phyloP scores from a whole-genome alignment of 2,329 filamentous ascomycete genomes.

The Phaeosphaeriaceae sp. region DNA sequence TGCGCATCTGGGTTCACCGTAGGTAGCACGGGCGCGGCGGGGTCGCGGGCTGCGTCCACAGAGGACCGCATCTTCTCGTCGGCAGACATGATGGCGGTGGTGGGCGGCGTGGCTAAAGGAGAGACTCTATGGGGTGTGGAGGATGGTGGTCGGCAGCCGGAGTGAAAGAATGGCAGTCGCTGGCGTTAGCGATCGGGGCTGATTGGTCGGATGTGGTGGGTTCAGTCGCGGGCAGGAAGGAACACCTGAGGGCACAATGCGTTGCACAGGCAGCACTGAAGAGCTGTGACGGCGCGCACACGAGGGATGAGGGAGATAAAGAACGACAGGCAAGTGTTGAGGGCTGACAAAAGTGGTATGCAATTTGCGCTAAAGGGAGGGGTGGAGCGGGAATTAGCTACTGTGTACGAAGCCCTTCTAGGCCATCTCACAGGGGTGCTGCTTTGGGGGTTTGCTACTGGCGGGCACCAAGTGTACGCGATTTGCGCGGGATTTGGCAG shows the following conservation, averaged over 20 bases:
- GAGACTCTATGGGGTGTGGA: slow-evolving; percentile 13
- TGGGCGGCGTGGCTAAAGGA: slow-evolving; percentile 22
- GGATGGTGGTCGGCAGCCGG: slow-evolving; percentile 12
- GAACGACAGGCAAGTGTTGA: slow-evolving; percentile 29
- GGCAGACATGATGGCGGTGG: slow-evolving; percentile 58
- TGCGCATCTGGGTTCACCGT: slow-evolving; percentile 79
- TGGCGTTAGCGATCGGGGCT: slow-evolving; percentile 5
- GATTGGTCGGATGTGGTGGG: slow-evolving; percentile 31
- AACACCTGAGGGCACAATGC: slow-evolving; percentile 22
- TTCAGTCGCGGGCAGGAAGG: slow-evolving; percentile 20
- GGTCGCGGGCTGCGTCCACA: slow-evolving; percentile 73
- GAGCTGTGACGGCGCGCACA: slow-evolving; percentile 33
- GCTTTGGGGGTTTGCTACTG: slow-evolving; percentile 17
- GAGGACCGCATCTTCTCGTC: slow-evolving; percentile 84
- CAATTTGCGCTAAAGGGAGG: slow-evolving; percentile 38
- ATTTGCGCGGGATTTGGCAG: slow-evolving; percentile 22
- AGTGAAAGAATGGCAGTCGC: slow-evolving; percentile 25
- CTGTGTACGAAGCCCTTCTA: slow-evolving; percentile 16
- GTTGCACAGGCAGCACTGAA: slow-evolving; percentile 35
- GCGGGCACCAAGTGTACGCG: slow-evolving; percentile 20
- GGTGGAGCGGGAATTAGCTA: slow-evolving; percentile 39
- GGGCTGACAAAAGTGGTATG: slow-evolving; percentile 30
- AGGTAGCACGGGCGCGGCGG: slow-evolving; percentile 71
- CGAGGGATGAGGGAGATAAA: slow-evolving; percentile 29
- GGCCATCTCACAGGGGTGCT: slow-evolving; percentile 25